Evolutionary conservation across 192 early-diverging fungal species (phyloP).

Genomic region (Cladochytrium replicatum): DNA sequence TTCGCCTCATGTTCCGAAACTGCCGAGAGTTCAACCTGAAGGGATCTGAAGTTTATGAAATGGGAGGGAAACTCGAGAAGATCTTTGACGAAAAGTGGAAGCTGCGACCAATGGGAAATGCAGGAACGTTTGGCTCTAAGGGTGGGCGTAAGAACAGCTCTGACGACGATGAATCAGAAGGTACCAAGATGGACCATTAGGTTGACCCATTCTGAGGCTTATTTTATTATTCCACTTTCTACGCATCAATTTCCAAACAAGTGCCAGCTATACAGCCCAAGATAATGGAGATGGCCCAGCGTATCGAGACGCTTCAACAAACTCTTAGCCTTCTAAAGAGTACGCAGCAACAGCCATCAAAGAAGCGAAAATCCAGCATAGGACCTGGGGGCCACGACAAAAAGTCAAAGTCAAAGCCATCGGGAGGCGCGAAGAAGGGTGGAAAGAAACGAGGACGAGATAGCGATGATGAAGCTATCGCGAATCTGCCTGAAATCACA

Average conservation of each 20-base stretch:
- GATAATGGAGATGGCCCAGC: conserved; percentile 7
- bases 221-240: too few species aligned
- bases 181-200: too few species aligned
- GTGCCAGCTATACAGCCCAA: conserved; percentile 10
- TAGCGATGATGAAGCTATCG: conserved; percentile 1
- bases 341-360: too few species aligned
- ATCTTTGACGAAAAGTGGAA: conserved; percentile 74
- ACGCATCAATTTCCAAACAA: not conserved
- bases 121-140: conserved; percentile 1
- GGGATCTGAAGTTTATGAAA: conserved; percentile 53
- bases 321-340: too few species aligned
- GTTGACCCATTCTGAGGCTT: too few species aligned
- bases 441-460: too few species aligned
- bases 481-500: not conserved
- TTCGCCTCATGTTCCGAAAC: conserved; percentile 74
- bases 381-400: too few species aligned
- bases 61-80: conserved; percentile 60
- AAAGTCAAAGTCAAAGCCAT: too few species aligned
- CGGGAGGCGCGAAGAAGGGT: too few species aligned
- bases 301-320: too few species aligned
- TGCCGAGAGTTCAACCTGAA: conserved; percentile 74
- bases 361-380: too few species aligned
- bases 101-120: conserved; percentile 23
- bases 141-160: conserved; percentile 4
- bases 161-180: conserved; percentile 12